Evolutionary conservation across 768 basidiomycete genomes (phyloP), one percentile per base, ranked within the genome.

Genomic region (Omphalotus guepiniiformis): DNA sequence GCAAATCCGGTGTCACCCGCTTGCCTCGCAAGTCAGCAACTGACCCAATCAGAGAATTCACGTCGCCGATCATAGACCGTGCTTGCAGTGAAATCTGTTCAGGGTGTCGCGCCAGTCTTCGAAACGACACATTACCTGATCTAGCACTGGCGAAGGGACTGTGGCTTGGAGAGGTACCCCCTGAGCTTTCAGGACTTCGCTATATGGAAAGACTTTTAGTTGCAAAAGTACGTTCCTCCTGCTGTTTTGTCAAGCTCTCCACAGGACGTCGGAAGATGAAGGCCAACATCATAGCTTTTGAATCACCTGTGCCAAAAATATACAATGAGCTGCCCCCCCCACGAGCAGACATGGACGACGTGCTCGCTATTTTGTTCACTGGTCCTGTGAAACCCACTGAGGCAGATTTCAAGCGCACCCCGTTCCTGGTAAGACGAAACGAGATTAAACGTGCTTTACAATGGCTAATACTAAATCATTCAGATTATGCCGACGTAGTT

Each of bases 391-490:
- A 50, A 26, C 66, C 66, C 1, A 60, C 58, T 8, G 23, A 51
- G n/a, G 42, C 58, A 13, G 66, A 69, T n/a, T 57, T 62, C 13
- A 42, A 57, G 12, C 51, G 60, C 0, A 49, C 60, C 6, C 62
- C 69, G 1, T 55, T 70, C n/a, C 49, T 69, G 2, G 69, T 72
- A 0, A 37, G 65, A 4, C 13, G 54, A 3, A 51, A 58, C 0
- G 48, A 35, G 12, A 62, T 68, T 0, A 11, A 23, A 2, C 15
- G 34, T 1, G 67, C 69, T 0, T 37, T 71, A 1, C 51, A 66
- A 16, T 70, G 68, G 68, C 50, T 70, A 0, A 62, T 56, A 19
- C 47, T 63, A 3, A 70, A 69, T 45, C 65, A 70, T 45, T 5
- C 26, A 3, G 63, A 60, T 41, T 70, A 70, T 48, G 3, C 70